Evolutionary conservation across 2,329 filamentous ascomycete genomes (phyloP).

Genomic region (Stachybotrys chlorohalonatus): DNA sequence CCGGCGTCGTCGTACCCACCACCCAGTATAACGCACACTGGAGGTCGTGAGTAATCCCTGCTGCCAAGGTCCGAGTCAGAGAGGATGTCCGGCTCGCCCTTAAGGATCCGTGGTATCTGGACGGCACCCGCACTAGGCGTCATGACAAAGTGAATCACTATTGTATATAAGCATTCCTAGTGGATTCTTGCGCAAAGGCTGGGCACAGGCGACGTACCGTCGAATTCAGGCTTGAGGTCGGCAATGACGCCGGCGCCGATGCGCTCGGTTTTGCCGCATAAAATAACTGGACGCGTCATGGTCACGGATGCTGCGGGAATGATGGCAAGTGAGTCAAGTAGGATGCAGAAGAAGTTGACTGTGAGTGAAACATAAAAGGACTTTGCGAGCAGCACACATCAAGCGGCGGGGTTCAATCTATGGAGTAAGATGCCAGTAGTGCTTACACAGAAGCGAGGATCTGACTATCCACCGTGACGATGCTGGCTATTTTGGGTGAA

Average conservation of each 20-base stretch:
- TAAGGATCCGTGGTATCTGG: constrained; percentile 13
- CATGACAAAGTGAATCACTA: constrained; percentile 14
- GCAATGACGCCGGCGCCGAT: constrained; percentile 12
- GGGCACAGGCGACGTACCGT: constrained; percentile 7
- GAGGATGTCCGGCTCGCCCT: constrained; percentile 3
- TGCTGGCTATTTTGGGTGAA: too few relatives aligned
- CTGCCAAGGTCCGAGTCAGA: constrained; percentile 8
- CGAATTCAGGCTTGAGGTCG: constrained; percentile 14
- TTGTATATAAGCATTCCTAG: neutral
- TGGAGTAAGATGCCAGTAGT: too few relatives aligned
- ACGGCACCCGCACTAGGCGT: constrained; percentile 4
- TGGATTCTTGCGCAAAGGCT: neutral
- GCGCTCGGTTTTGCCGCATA: constrained; percentile 13
- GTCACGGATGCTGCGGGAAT: too few relatives aligned
- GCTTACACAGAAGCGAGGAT: too few relatives aligned
- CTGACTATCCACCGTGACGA: too few relatives aligned
- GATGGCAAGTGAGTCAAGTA: too few relatives aligned
- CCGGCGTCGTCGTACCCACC: constrained; percentile 10
- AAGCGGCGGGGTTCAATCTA: too few relatives aligned
- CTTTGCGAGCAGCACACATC: too few relatives aligned
- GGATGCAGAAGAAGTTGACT: too few relatives aligned
- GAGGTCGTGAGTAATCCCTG: constrained; percentile 6
- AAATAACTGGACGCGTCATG: constrained; percentile 6
- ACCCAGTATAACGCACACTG: constrained; percentile 12
- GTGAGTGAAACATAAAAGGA: too few relatives aligned